These are phyloP conservation scores for Spathaspora sp. DNA, from an alignment of 805 yeast species.

Conservation along the genomic window DNA sequence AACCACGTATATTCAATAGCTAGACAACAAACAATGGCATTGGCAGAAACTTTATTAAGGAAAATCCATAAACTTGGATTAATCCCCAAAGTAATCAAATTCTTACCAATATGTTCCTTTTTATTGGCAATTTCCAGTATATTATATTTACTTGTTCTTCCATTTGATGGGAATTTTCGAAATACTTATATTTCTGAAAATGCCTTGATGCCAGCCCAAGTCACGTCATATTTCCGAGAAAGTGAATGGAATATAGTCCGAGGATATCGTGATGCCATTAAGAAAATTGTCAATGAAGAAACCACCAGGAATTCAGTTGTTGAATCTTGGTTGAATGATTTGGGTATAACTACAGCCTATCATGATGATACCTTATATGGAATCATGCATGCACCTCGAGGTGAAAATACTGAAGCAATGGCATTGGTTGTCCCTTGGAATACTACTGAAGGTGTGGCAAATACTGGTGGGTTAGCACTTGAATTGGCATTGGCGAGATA, in stretches of 20 bases:
- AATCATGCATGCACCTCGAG: conserved; percentile 86
- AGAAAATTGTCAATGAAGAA: conserved; percentile 29
- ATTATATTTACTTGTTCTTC: conserved; percentile 55
- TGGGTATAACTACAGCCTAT: conserved; percentile 63
- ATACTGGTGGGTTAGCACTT: conserved; percentile 78
- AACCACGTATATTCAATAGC: not conserved
- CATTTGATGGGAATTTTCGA: conserved; percentile 78
- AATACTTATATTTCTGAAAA: conserved; percentile 89
- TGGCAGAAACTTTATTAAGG: conserved; percentile 39
- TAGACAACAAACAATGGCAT: conserved; percentile 28
- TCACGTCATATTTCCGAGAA: conserved; percentile 85
- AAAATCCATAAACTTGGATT: conserved; percentile 37
- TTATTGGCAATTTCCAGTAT: conserved; percentile 33
- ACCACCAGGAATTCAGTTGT: conserved; percentile 44
- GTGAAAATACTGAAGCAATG: conserved; percentile 95
- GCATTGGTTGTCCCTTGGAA: conserved; percentile 87
- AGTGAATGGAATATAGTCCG: conserved; percentile 90
- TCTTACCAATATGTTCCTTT: conserved; percentile 31
- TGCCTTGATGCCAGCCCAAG: conserved; percentile 96
- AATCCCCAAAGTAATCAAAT: conserved; percentile 30
- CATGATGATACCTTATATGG: conserved; percentile 60
- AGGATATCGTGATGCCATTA: conserved; percentile 69
- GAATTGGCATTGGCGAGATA: conserved; percentile 72
- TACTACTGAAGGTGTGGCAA: conserved; percentile 54
- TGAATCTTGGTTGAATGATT: conserved; percentile 57